Evolutionary conservation across 129 eudicot species (phyloP).

Genomic region (Helianthus tuberosus): DNA sequence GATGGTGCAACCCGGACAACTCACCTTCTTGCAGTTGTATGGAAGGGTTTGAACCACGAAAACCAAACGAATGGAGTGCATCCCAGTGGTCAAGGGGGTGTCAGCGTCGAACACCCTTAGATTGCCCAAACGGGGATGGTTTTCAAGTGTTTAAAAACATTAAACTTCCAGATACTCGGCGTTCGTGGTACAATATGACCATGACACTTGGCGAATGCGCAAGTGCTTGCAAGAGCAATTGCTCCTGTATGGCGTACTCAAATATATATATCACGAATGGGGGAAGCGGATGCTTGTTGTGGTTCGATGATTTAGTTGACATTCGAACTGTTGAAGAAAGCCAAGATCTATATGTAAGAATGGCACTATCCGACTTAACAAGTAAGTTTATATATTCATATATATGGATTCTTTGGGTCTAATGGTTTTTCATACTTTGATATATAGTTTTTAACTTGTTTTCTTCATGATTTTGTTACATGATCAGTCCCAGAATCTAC

Average conservation of each 20-base stretch:
- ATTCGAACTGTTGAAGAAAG: conserved; percentile 18
- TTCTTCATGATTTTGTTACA: not conserved
- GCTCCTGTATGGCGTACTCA: conserved; percentile 39
- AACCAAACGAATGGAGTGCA: conserved; percentile 25
- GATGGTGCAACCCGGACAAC: conserved; percentile 17
- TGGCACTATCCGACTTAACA: conserved; percentile 12
- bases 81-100: conserved; percentile 38
- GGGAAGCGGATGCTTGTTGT: conserved; percentile 48
- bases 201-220: conserved; percentile 30
- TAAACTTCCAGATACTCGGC: conserved; percentile 33
- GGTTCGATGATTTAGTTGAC: conserved; percentile 25
- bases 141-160: conserved; percentile 22
- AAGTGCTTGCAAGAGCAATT: conserved; percentile 28
- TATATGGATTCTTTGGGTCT: too few relatives aligned
- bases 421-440: not conserved
- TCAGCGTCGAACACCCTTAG: conserved; percentile 4
- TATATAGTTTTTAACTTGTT: not conserved
- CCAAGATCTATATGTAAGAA: conserved; percentile 28
- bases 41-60: conserved; percentile 35
- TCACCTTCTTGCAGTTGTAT: conserved; percentile 23
- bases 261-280: conserved; percentile 17
- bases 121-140: conserved; percentile 24
- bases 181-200: conserved; percentile 17
- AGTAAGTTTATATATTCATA: conserved; percentile 8
- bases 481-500: not conserved